Percentiles rank a stretch among this genome's conserved stretches.
These are phyloP conservation scores for Teunomyces stri DNA, from an alignment of 805 yeast genomes.

Conservation along the genomic window DNA sequence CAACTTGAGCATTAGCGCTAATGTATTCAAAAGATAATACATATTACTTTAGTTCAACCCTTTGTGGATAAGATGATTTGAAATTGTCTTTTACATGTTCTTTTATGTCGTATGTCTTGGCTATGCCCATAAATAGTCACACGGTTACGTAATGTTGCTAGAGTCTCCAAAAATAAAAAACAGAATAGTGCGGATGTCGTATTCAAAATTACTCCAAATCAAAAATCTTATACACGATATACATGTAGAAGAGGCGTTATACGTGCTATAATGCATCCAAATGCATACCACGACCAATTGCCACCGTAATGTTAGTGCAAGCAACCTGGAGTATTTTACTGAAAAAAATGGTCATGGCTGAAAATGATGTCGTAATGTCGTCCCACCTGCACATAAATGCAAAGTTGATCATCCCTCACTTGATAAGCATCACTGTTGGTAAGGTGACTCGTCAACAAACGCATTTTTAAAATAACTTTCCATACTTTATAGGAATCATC, in stretches of 20 bases:
- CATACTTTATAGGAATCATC: neutral
- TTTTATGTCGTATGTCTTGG: neutral
- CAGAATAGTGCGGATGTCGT: constrained; percentile 1
- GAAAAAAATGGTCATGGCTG: neutral
- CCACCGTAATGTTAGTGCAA: neutral
- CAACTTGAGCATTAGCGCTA: too few species aligned
- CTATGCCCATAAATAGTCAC: neutral
- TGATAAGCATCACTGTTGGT: neutral
- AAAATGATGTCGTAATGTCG: neutral
- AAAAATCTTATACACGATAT: too few species aligned
- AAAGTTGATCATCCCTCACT: constrained; percentile 4
- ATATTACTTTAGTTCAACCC: too few species aligned
- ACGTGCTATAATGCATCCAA: too few species aligned
- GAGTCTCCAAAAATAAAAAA: neutral
- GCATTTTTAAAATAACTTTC: neutral
- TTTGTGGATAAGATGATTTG: neutral
- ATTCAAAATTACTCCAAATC: neutral
- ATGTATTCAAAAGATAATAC: neutral
- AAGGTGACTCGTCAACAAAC: neutral
- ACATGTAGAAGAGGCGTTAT: too few species aligned
- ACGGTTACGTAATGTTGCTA: neutral
- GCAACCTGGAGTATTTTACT: neutral
- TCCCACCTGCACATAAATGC: neutral
- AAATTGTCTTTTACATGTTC: neutral
- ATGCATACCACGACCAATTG: too few species aligned